Base-by-base conservation (phyloP, 768 basidiomycete genomes). In the Pulveroboletus sp. region DNA sequence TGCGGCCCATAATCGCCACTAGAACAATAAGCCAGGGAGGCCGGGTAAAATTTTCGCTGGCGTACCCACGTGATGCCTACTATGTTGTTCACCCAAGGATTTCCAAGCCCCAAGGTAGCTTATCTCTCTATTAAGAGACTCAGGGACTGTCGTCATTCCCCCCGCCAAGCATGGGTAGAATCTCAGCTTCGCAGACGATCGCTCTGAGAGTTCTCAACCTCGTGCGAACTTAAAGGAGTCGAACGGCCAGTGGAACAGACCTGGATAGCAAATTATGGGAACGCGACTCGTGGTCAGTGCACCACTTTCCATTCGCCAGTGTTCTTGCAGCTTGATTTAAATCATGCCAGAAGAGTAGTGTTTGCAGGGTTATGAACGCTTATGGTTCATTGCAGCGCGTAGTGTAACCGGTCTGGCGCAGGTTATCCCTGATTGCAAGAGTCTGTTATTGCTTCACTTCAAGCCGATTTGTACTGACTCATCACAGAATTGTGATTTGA, bases 71-170 rank as follows among this genome's bases (percentile, higher is more conserved):
- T 9, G 5, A 27, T 45, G 35, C 36, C n/a, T n/a, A n/a, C n/a
- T 20, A 7, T 25, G 23, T 36, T 45, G 43, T 45, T 36, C 20
- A 43, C 43, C 34, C 24, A 37, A 17, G 7, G 16, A 27, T 45
- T 36, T 36, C n/a, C n/a, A n/a, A n/a, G n/a, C n/a, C n/a, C n/a
- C 24, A 19, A 36, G 11, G 14, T 27, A 36, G 34, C 20, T 33
- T 34, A 45, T 45, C 34, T 45, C 34, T 36, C 43, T 35, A 27
- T 45, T 45, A 34, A 8, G n/a, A 20, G 43, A 45, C 13, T 36
- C 43, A 44, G 34, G 24, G 34, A 19, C 43, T 37, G 13, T 21
- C 1, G 4, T 6, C 17, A 21, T 13, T 2, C 11, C 17, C 32
- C 43, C n/a, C n/a, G 33, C 33, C 5, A 23, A 17, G 16, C 24